These are phyloP conservation scores for Apiospora saccharicola DNA, from an alignment of 2,329 filamentous ascomycete species.

Conservation along the genomic window DNA sequence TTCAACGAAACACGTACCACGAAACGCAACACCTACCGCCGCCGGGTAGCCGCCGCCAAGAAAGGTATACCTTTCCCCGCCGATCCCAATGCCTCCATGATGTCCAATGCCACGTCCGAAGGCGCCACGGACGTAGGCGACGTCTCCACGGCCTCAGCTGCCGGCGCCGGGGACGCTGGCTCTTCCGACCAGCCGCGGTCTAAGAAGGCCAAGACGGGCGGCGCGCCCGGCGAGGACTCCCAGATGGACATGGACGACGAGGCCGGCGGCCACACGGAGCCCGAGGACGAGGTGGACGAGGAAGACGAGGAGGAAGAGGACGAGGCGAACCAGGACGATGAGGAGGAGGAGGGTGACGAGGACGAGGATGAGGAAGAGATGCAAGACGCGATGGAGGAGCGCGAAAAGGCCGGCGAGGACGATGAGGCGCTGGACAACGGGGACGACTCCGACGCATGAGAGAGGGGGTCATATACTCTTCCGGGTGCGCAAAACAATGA, in stretches of 20 bases:
- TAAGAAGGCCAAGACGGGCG: conserved; percentile 49
- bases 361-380: conserved; percentile 50
- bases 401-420: conserved; percentile 50
- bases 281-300: conserved; percentile 52
- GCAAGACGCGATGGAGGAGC: conserved; percentile 47
- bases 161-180: conserved; percentile 32
- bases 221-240: conserved; percentile 47
- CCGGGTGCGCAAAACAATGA: not conserved
- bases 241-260: conserved; percentile 55
- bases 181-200: conserved; percentile 41
- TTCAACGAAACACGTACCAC: conserved; percentile 77
- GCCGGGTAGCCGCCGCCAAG: conserved; percentile 73
- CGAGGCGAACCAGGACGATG: conserved; percentile 61
- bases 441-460: conserved; percentile 61
- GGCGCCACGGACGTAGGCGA: conserved; percentile 33
- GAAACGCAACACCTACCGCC: conserved; percentile 76
- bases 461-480: not conserved
- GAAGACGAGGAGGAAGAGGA: conserved; percentile 59
- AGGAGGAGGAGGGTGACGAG: conserved; percentile 54
- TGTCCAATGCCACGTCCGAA: conserved; percentile 34
- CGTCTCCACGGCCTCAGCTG: conserved; percentile 29
- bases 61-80: conserved; percentile 41
- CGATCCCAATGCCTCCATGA: conserved; percentile 45
- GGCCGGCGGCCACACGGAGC: conserved; percentile 43
- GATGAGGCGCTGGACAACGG: conserved; percentile 70